Percentiles rank a stretch among this genome's conserved stretches.
Evolutionary conservation across 805 yeast species (phyloP).

Genomic region (Saturnispora serradocipensis): DNA sequence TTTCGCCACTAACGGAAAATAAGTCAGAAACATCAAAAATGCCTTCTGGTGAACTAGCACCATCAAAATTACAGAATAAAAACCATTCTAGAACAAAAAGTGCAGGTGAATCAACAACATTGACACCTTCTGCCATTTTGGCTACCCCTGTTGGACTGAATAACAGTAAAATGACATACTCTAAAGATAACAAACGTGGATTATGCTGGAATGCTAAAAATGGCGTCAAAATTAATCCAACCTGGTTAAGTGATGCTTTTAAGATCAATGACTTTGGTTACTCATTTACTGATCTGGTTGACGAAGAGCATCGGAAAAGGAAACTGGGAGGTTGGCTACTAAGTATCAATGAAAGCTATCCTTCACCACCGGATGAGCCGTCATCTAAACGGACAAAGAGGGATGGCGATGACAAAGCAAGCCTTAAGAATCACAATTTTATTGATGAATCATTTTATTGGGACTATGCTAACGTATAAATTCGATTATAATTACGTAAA

Average conservation of each 20-base stretch:
- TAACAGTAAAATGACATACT: constrained; percentile 15
- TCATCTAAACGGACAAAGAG: constrained; percentile 8
- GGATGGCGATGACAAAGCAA: constrained; percentile 6
- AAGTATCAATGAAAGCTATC: constrained; percentile 19
- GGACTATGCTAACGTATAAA: constrained; percentile 29
- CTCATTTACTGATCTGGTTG: constrained; percentile 14
- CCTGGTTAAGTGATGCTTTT: constrained; percentile 37
- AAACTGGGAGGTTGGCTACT: constrained; percentile 8
- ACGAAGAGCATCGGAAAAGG: constrained; percentile 9
- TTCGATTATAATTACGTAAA: constrained; percentile 3
- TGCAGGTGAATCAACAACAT: constrained; percentile 8
- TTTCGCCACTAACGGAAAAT: not conserved
- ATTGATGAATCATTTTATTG: constrained; percentile 14
- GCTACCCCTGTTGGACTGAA: constrained; percentile 31
- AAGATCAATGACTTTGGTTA: constrained; percentile 30
- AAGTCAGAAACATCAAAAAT: constrained; percentile 1
- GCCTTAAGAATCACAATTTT: constrained; percentile 7
- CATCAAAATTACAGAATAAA: not conserved
- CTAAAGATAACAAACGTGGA: not conserved
- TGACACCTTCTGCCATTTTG: constrained; percentile 33
- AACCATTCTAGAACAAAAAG: constrained; percentile 3
- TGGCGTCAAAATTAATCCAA: constrained; percentile 16
- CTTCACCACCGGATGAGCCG: constrained; percentile 31
- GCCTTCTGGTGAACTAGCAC: constrained; percentile 6
- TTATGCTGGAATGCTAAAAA: constrained; percentile 1